A percentile compares a stretch with the other conserved stretches of the same genome.
Evolutionary conservation across 148 eudicot species (phyloP).

Genomic region (Nepenthes gracilis): DNA sequence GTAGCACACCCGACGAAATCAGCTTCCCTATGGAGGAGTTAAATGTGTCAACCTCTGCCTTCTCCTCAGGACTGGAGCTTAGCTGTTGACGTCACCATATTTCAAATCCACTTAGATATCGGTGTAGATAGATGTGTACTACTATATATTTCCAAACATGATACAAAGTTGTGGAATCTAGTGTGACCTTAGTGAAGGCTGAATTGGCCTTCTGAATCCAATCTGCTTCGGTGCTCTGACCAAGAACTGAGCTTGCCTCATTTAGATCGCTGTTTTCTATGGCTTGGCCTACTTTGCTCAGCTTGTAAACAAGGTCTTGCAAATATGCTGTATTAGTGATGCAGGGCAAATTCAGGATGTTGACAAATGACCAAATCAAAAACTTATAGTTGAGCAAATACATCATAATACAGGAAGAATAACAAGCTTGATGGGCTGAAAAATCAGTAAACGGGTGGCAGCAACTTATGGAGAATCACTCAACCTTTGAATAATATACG

Average conservation of each 20-base stretch:
- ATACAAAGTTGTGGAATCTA: neutral
- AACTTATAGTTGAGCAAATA: too few species aligned
- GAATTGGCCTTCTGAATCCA: conserved; percentile 80
- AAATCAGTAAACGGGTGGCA: too few species aligned
- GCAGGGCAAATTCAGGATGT: too few species aligned
- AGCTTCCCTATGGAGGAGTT: conserved; percentile 57
- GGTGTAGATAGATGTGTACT: neutral
- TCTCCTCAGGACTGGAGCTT: conserved; percentile 65
- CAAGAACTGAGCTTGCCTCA: conserved; percentile 69
- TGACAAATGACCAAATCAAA: too few species aligned
- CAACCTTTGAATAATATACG: too few species aligned
- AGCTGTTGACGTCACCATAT: conserved; percentile 27
- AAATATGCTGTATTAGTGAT: conserved; percentile 48
- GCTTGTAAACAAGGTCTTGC: conserved; percentile 81
- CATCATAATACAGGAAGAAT: too few species aligned
- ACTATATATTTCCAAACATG: neutral
- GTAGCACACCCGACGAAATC: conserved; percentile 56
- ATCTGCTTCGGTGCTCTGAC: conserved; percentile 42
- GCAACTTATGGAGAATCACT: too few species aligned
- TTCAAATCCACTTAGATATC: neutral
- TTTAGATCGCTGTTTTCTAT: conserved; percentile 81
- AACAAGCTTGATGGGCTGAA: too few species aligned
- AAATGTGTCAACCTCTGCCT: conserved; percentile 53
- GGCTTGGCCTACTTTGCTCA: conserved; percentile 86
- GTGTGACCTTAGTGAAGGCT: conserved; percentile 65